These are phyloP conservation scores for Xylaria sp. DNA, from an alignment of 2,329 filamentous ascomycete genomes.

Conservation along the genomic window DNA sequence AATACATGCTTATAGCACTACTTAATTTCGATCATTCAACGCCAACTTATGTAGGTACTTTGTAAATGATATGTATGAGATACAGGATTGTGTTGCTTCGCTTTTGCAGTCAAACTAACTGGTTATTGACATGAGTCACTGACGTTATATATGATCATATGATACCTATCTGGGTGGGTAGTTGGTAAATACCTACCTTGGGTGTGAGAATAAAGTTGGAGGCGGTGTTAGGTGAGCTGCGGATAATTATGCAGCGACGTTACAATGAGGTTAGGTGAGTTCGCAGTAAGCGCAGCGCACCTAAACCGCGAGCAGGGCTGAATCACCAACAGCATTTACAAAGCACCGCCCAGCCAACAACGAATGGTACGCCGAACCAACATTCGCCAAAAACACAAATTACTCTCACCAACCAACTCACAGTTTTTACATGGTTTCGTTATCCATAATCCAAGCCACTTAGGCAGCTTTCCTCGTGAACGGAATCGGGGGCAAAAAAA, in stretches of 20 bases:
- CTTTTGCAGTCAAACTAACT: background rate
- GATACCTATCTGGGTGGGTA: background rate
- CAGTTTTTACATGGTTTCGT: background rate
- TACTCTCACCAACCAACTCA: slow-evolving; percentile 2
- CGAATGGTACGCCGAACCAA: slow-evolving; percentile 3
- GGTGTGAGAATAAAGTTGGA: slow-evolving; percentile 20
- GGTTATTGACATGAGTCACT: background rate
- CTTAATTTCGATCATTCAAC: too few species aligned
- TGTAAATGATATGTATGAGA: background rate
- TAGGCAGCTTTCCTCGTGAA: background rate
- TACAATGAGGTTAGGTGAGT: background rate
- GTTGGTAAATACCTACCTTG: background rate
- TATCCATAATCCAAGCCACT: background rate
- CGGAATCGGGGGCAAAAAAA: background rate
- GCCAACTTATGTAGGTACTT: too few species aligned
- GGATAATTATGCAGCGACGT: background rate
- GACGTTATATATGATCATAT: background rate
- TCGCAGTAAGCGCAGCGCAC: background rate
- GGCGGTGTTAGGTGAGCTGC: slow-evolving; percentile 13
- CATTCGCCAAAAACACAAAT: background rate
- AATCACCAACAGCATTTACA: background rate
- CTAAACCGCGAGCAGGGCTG: background rate
- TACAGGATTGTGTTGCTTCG: background rate
- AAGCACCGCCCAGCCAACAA: background rate
- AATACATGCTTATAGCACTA: too few species aligned